Conservation (phyloP, 2,329 filamentous ascomycete species). For the Fusarium brachygibbosum region DNA sequence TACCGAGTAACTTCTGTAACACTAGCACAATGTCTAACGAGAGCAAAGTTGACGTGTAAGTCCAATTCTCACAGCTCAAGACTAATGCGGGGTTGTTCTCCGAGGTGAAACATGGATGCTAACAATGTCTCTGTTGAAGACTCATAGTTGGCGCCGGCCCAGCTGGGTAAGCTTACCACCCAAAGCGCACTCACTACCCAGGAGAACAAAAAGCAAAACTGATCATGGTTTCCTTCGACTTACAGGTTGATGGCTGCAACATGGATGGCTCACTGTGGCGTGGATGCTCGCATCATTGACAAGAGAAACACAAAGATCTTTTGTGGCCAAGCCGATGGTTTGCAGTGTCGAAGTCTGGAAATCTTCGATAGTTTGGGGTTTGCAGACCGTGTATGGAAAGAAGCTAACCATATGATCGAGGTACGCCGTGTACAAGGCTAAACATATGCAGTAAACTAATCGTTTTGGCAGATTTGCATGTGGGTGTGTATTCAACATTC, state of each 20-base stretch:
- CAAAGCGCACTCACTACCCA: background rate
- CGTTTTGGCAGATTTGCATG: background rate
- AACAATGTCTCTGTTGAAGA: background rate
- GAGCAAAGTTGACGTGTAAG: constrained; percentile 3
- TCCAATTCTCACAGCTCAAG: no score
- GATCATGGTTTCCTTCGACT: background rate
- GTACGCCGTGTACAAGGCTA: accelerated
- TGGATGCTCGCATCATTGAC: background rate
- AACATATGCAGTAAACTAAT: background rate
- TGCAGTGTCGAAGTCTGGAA: constrained; percentile 2
- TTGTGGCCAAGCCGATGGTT: background rate
- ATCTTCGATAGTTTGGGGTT: constrained; percentile 1
- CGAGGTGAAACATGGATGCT: background rate
- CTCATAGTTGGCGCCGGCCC: constrained; percentile 1
- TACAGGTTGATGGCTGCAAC: background rate
- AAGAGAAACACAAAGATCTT: constrained; percentile 8
- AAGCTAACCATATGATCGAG: constrained; percentile 7
- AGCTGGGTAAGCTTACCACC: background rate
- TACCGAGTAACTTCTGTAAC: background rate
- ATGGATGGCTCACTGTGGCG: constrained; percentile 9
- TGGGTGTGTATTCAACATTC: background rate
- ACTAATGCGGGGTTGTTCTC: background rate
- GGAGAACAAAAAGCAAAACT: background rate
- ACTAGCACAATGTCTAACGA: background rate
- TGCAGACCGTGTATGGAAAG: constrained; percentile 1